Conservation (phyloP, 2,329 filamentous ascomycete genomes). For the Blastomyces parvus region DNA sequence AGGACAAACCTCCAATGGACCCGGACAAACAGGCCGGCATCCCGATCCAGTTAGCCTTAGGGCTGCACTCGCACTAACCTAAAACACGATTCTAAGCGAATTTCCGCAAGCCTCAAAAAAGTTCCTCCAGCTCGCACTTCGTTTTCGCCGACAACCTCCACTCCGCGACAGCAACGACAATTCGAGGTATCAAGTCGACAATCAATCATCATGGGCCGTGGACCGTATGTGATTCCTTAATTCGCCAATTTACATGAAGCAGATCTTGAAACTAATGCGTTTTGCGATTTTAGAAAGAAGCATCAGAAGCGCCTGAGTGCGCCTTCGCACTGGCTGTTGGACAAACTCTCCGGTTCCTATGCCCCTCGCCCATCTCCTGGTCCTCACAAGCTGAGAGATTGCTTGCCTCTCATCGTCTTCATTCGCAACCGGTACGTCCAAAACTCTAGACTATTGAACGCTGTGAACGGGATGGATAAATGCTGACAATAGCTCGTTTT, state of each 20-base stretch:
- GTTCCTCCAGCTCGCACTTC: background rate
- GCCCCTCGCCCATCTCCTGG: conserved; percentile 62
- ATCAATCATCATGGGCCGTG: conserved; percentile 45
- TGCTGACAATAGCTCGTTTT: conserved; percentile 11
- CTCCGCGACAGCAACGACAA: conserved; percentile 16
- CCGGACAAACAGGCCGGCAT: no score
- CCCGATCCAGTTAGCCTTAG: conserved; percentile 1
- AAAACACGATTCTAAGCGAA: conserved; percentile 7
- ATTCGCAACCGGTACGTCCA: conserved; percentile 59
- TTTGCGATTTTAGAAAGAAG: conserved; percentile 63
- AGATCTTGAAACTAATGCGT: background rate
- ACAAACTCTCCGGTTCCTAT: conserved; percentile 94
- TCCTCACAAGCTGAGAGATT: conserved; percentile 99
- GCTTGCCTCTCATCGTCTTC: conserved; percentile 98
- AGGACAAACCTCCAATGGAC: no score
- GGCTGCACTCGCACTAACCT: background rate
- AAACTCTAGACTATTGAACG: background rate
- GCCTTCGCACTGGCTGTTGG: conserved; percentile 98
- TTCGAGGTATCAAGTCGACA: conserved; percentile 15
- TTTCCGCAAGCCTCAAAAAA: background rate
- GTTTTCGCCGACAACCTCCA: conserved; percentile 7
- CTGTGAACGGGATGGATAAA: conserved; percentile 9
- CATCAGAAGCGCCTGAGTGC: conserved; percentile 99
- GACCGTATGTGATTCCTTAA: conserved; percentile 44
- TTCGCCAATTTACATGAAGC: background rate